Conservation (phyloP, 2,329 filamentous ascomycete species). For the Leptographium lundbergii region DNA sequence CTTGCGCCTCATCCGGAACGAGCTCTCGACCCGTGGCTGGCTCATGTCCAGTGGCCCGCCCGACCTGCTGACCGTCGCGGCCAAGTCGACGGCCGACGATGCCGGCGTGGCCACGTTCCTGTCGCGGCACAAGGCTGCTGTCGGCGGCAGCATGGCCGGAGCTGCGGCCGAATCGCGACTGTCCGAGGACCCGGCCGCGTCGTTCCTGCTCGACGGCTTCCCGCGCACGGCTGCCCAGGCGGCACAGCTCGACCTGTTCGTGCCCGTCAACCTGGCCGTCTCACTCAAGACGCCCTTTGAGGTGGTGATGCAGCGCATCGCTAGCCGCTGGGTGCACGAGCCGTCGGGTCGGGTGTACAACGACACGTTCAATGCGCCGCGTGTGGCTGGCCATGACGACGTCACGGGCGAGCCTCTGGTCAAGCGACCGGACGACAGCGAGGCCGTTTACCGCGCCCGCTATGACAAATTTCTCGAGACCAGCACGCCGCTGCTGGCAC, state of each 20-base stretch:
- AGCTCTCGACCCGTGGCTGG: constrained; percentile 79
- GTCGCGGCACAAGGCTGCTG: constrained; percentile 16
- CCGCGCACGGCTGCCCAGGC: constrained; percentile 80
- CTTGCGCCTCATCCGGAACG: constrained; percentile 80
- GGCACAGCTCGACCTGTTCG: constrained; percentile 58
- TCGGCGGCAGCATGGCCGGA: constrained; percentile 15
- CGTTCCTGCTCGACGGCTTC: constrained; percentile 93
- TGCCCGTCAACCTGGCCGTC: constrained; percentile 92
- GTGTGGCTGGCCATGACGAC: constrained; percentile 71
- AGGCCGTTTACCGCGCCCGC: constrained; percentile 71
- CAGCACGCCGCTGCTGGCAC: constrained; percentile 71
- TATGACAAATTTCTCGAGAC: constrained; percentile 79
- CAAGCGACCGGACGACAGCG: constrained; percentile 73
- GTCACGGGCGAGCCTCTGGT: constrained; percentile 77
- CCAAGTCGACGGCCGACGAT: constrained; percentile 3
- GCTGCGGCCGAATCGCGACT: constrained; percentile 14
- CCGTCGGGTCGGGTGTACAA: constrained; percentile 91
- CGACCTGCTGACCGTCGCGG: background rate
- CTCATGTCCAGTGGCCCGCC: constrained; percentile 36
- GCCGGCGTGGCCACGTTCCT: constrained; percentile 28
- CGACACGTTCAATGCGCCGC: constrained; percentile 79
- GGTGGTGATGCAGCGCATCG: constrained; percentile 81
- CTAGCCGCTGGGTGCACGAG: constrained; percentile 86
- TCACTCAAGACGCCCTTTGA: constrained; percentile 74
- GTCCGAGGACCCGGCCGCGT: constrained; percentile 63